Percentiles rank a stretch among this genome's conserved stretches.
These are phyloP conservation scores for Sugiyamaella marilandica DNA, from an alignment of 805 yeast genomes.

Conservation along the genomic window DNA sequence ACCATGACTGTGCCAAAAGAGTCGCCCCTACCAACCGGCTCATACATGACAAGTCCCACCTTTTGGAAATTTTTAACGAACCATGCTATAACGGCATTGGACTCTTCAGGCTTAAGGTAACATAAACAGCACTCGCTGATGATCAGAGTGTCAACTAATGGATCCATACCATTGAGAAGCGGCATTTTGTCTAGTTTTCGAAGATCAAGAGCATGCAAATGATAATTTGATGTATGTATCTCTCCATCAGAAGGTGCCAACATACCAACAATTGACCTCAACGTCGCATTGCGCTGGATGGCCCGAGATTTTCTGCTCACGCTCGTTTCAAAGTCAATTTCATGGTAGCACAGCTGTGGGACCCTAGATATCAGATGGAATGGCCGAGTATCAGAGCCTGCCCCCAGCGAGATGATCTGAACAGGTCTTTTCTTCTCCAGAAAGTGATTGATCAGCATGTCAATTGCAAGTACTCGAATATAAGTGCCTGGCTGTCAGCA, in stretches of 20 bases:
- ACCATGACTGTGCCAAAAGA: conserved; percentile 67
- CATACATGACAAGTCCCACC: conserved; percentile 47
- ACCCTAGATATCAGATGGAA: conserved; percentile 43
- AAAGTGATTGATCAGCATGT: conserved; percentile 38
- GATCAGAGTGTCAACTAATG: conserved; percentile 50
- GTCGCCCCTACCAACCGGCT: conserved; percentile 61
- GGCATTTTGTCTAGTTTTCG: conserved; percentile 31
- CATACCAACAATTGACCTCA: conserved; percentile 30
- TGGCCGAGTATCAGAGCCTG: conserved; percentile 73
- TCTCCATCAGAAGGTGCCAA: conserved; percentile 9
- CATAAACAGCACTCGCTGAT: conserved; percentile 76
- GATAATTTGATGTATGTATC: conserved; percentile 38
- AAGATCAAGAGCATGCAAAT: conserved; percentile 52
- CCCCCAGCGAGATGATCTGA: conserved; percentile 66
- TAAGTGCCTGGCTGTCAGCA: conserved; percentile 35
- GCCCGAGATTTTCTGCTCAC: conserved; percentile 48
- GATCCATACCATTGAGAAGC: conserved; percentile 29
- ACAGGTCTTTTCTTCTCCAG: conserved; percentile 31
- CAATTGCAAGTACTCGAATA: conserved; percentile 44
- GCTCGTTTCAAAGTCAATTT: conserved; percentile 59
- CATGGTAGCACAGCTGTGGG: conserved; percentile 43
- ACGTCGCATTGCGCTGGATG: conserved; percentile 34
- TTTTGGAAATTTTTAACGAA: conserved; percentile 33
- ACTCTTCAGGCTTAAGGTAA: conserved; percentile 51
- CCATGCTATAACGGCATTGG: conserved; percentile 41